phyloP scores from a whole-genome alignment of 2,329 filamentous ascomycete genomes.

The Trichophyton equinum region DNA sequence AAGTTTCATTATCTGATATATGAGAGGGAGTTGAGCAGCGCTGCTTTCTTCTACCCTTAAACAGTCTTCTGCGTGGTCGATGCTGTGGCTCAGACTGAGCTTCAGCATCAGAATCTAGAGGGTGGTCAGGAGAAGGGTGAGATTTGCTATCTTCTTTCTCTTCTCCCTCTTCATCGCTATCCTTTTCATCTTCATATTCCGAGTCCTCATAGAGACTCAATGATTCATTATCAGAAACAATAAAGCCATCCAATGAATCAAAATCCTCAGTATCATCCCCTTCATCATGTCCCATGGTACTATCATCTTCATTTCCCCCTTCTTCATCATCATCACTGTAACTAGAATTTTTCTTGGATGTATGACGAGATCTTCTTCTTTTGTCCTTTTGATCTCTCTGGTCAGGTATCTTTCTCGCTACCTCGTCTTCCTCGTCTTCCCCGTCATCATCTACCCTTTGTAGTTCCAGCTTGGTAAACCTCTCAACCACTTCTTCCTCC shows the following conservation, averaged over 20 bases:
- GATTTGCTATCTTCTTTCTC: slow-evolving; percentile 18
- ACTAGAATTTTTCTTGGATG: neutral
- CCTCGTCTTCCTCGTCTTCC: neutral
- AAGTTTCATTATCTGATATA: neutral
- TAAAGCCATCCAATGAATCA: slow-evolving; percentile 30
- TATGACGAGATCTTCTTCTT: neutral
- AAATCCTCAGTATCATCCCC: slow-evolving; percentile 20
- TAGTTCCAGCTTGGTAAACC: neutral
- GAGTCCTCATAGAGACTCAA: slow-evolving; percentile 25
- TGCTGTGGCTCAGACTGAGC: slow-evolving; percentile 1
- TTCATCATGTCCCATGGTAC: slow-evolving; percentile 9
- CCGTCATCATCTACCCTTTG: neutral
- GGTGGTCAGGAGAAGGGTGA: slow-evolving; percentile 12
- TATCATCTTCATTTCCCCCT: neutral
- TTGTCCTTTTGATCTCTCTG: neutral
- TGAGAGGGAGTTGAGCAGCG: neutral
- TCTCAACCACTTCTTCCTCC: neutral
- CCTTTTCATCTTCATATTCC: slow-evolving; percentile 7
- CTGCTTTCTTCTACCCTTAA: slow-evolving; percentile 22
- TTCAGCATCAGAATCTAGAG: neutral
- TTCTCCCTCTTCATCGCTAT: slow-evolving; percentile 14
- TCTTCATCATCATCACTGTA: neutral
- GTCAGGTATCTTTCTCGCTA: neutral
- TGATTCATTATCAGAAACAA: slow-evolving; percentile 31
- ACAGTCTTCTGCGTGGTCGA: slow-evolving; percentile 21